Base-by-base conservation (phyloP, 768 basidiomycete species). In the Dioszegia crocea region DNA sequence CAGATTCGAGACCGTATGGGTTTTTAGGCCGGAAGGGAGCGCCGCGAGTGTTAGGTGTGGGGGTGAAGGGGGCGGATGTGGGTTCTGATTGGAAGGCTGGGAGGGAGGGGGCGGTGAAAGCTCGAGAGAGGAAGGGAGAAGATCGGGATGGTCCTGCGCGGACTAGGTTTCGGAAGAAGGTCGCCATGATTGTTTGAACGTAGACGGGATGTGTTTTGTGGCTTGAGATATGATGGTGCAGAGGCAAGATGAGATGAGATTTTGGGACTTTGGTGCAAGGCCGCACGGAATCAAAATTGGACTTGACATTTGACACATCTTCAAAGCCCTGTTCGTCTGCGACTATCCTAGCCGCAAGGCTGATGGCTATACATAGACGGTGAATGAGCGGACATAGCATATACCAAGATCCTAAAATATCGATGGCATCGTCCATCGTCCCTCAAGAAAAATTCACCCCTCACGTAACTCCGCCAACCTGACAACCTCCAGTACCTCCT, bases 401-500 rank as follows among this genome's bases (percentile, higher is more conserved):
- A n/a, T n/a, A n/a, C n/a, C n/a, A n/a, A n/a, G n/a, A n/a, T n/a
- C n/a, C n/a, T n/a, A n/a, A n/a, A n/a, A n/a, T n/a, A n/a, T n/a
- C n/a, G n/a, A n/a, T n/a, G n/a, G n/a, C n/a, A n/a, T 14, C 33
- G 33, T 6, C 8, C 33, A 33, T 6, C 33, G 6, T 33, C 33
- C 14, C 33, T 33, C 14, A 33, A 33, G n/a, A n/a, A 33, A 33
- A 33, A 6, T 21, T 24, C 27, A 46, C 33, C 36, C 47, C 27
- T 43, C 56, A 36, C 54, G 46, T 38, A 60, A 60, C 41, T 73
- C 71, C 3, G 68, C 59, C 23, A 59, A 38, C 19, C 64, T 36
- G 24, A 73, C 69, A 60, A 64, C 56, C 64, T 69, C 71, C 58
- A 73, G 39, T 10, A 63, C 63, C 40, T 56, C 55, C 21, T 38